Evolutionary conservation across 1,284 basidiomycete genomes (phyloP).

Genomic region (Boletus smithii): DNA sequence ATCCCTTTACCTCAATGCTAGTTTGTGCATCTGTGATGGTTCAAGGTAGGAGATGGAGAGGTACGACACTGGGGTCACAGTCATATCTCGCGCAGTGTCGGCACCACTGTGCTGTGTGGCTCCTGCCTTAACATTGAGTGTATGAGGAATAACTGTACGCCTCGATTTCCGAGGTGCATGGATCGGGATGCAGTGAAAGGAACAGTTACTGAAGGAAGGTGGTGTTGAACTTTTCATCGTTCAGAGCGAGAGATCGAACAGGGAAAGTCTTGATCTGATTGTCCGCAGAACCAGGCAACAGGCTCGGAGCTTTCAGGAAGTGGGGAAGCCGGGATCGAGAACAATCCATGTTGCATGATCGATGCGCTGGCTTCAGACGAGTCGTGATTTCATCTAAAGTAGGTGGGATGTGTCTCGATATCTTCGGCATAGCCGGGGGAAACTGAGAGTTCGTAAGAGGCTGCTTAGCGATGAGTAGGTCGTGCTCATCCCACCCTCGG

Average conservation of each 20-base stretch:
- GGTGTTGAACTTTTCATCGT: constrained; percentile 5
- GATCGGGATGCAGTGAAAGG: constrained; percentile 36
- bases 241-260: constrained; percentile 22
- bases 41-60: too few species aligned
- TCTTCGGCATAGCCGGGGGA: constrained; percentile 6
- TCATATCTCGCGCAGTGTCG: constrained; percentile 28
- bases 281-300: constrained; percentile 15
- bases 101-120: constrained; percentile 50
- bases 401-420: constrained; percentile 42
- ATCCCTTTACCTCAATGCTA: too few species aligned
- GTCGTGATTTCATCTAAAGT: constrained; percentile 75
- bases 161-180: constrained; percentile 43
- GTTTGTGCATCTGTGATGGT: too few species aligned
- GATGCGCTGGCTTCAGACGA: constrained; percentile 38
- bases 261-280: constrained; percentile 43
- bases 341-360: not conserved
- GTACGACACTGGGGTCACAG: too few species aligned
- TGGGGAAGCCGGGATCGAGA: constrained; percentile 40
- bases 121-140: constrained; percentile 42
- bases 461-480: constrained; percentile 34
- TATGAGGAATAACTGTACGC: constrained; percentile 48
- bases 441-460: constrained; percentile 17
- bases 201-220: not conserved
- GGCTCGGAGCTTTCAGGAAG: constrained; percentile 38
- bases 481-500: constrained; percentile 59